Percentiles rank a stretch among this genome's conserved stretches.
phyloP scores from a whole-genome alignment of 495 filamentous ascomycete genomes.

The Neurospora pannonica region DNA sequence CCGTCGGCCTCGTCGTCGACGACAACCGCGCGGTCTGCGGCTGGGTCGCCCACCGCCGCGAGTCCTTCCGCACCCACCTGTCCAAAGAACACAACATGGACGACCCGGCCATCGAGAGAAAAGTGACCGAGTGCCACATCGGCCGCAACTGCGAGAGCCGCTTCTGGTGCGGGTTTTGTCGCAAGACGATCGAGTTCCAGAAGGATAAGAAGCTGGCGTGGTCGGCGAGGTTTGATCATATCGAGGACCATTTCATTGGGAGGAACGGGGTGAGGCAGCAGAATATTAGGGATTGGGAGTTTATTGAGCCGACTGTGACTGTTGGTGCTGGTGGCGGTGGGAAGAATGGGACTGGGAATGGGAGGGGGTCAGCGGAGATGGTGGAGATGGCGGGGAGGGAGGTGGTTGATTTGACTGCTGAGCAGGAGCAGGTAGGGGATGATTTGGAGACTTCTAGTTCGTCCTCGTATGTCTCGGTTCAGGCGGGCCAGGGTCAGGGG shows the following conservation, averaged over 20 bases:
- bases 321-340: not conserved
- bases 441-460: not conserved
- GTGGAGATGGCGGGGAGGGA: not conserved
- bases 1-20: not conserved
- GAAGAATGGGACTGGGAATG: not conserved
- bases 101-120: slow-evolving; percentile 30
- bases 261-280: slow-evolving; percentile 17
- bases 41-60: slow-evolving; percentile 50
- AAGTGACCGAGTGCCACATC: slow-evolving; percentile 47
- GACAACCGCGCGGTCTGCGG: slow-evolving; percentile 36
- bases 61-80: slow-evolving; percentile 53
- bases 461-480: not conserved
- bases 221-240: slow-evolving; percentile 79
- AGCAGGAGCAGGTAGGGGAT: not conserved
- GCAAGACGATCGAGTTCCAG: slow-evolving; percentile 44
- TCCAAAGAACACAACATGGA: slow-evolving; percentile 43
- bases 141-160: slow-evolving; percentile 57
- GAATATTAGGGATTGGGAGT: slow-evolving; percentile 29
- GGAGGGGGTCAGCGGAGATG: not conserved
- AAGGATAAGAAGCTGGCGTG: slow-evolving; percentile 48
- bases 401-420: not conserved
- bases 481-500: not conserved
- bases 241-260: slow-evolving; percentile 66
- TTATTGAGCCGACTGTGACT: slow-evolving; percentile 12
- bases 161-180: slow-evolving; percentile 92